Evolutionary conservation across 305 asterid genomes (phyloP).

Genomic region (Stenogyne calaminthoides): DNA sequence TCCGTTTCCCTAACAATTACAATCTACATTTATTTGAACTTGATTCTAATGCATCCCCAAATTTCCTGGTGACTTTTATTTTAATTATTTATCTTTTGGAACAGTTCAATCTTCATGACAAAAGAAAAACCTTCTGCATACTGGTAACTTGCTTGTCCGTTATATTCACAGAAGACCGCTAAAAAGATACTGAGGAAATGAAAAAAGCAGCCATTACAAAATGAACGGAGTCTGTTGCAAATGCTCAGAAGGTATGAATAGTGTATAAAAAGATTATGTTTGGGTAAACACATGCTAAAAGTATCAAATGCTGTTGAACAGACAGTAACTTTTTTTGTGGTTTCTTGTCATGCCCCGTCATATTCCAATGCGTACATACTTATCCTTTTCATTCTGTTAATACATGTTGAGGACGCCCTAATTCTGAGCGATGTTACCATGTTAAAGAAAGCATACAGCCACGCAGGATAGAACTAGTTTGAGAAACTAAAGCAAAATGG

Average conservation of each 20-base stretch:
- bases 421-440: neutral
- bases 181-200: neutral
- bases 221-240: neutral
- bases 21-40: neutral
- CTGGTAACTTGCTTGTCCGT: neutral
- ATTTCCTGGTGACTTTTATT: neutral
- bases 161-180: neutral
- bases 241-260: neutral
- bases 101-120: neutral
- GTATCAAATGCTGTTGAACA: neutral
- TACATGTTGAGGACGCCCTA: neutral
- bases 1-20: neutral
- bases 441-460: slow-evolving; percentile 1
- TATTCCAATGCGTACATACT: neutral
- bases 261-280: neutral
- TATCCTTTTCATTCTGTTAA: neutral
- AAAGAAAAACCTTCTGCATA: neutral
- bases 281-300: neutral
- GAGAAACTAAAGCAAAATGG: slow-evolving; percentile 12
- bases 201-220: neutral
- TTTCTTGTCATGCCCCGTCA: neutral
- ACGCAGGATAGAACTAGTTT: neutral
- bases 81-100: neutral
- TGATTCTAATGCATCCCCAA: neutral
- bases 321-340: neutral